Base-by-base conservation (phyloP, 169 alveolate genomes). In the Eimeria brunetti region DNA sequence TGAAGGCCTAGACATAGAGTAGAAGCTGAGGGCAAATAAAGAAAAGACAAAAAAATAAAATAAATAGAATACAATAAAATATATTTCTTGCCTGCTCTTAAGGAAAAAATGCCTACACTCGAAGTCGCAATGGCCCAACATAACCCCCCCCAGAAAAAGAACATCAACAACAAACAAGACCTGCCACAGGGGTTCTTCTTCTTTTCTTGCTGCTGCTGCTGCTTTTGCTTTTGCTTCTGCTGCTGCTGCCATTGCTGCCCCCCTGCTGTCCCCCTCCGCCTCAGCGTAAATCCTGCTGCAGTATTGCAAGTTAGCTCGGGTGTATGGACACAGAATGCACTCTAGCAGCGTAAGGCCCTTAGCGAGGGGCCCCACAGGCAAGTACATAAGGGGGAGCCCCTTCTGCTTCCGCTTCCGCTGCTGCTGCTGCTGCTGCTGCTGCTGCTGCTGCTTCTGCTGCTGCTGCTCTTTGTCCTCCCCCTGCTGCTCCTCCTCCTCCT, bases 111-210 rank as follows among this genome's bases (percentile, higher is more conserved):
- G 91, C n/a, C 95, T 81, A 60, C 95, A 91, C 41, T 69, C 85
- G 18, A 86, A 76, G 30, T 91, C 91, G 81, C 91, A 85, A 58
- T 91, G 83, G 46, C 95, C 95, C 18, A 91, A 91, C 95, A 91
- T 91, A 75, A 85, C 60, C 73, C 88, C 91, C 81, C 88, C 85
- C 75, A 85, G 75, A 85, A 85, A 91, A 33, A 91, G 58, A 11
- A 91, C 95, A 62, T 91, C 95, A 12, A 86, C 76, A 18, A 91
- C 91, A 76, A 91, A 91, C 71, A 91, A 62, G 71, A 80, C 46
- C 86, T 83, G 71, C 90, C 90, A 83, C 46, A 56, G 53, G 9
- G 90, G 90, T 56, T 51, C 90, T 56, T 51, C 75, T 24, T n/a
- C 33, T 24, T 46, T 46, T 12, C 69, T 49, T 22, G 44, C 53